These are phyloP conservation scores for Talaromyces ruber DNA, from an alignment of 495 filamentous ascomycete genomes.

Conservation along the genomic window DNA sequence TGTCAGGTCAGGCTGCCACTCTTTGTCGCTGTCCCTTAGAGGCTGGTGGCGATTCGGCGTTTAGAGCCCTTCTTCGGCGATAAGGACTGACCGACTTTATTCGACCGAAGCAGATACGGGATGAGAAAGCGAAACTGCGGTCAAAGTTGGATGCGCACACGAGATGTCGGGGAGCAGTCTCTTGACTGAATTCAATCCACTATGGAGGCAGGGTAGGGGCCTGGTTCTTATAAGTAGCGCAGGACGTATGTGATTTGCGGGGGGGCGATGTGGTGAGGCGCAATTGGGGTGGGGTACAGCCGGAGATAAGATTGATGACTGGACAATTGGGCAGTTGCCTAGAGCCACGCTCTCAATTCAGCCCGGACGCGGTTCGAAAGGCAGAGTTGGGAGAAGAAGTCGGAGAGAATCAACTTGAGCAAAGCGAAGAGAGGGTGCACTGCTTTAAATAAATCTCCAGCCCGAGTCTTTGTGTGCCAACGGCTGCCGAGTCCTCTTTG, in stretches of 20 bases:
- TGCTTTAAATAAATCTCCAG: neutral
- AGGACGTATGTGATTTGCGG: neutral
- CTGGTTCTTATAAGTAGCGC: neutral
- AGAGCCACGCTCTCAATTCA: neutral
- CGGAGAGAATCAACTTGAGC: neutral
- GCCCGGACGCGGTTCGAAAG: neutral
- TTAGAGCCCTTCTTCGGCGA: slow-evolving; percentile 2
- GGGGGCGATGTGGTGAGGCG: slow-evolving; percentile 4
- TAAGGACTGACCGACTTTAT: neutral
- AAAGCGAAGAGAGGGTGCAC: neutral
- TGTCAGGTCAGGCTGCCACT: slow-evolving; percentile 20
- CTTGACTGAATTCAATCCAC: neutral
- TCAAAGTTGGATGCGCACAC: neutral
- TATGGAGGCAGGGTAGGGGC: neutral
- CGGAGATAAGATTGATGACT: neutral
- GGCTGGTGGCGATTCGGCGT: slow-evolving; percentile 5
- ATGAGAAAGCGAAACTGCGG: neutral
- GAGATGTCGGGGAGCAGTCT: neutral
- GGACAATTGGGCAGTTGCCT: neutral
- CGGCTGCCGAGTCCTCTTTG: neutral
- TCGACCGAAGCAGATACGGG: neutral
- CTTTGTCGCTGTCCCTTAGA: neutral
- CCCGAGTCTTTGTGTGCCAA: neutral
- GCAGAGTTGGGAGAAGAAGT: neutral
- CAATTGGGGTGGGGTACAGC: slow-evolving; percentile 7